Evolutionary conservation across 2,329 filamentous ascomycete genomes (phyloP).

Genomic region (Gliomastix tumulicola): DNA sequence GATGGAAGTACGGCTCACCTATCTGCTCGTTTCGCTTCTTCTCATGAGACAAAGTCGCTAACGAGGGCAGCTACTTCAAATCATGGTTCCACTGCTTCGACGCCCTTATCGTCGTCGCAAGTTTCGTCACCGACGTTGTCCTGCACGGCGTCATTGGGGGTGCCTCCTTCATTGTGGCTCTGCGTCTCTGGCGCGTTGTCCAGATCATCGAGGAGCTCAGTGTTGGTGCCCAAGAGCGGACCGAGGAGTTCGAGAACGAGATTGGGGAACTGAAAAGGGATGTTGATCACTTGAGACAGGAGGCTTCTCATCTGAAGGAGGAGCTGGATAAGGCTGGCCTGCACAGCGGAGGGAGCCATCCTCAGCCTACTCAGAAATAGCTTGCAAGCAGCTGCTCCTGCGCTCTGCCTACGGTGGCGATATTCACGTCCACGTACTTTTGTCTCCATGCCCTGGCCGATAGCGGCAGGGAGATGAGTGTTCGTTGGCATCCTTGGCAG

Average conservation of each 20-base stretch:
- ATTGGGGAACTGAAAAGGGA: neutral
- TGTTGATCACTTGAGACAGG: neutral
- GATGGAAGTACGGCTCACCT: neutral
- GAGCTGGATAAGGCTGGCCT: neutral
- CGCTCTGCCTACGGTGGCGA: too few relatives aligned
- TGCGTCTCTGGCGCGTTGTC: neutral
- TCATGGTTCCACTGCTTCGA: neutral
- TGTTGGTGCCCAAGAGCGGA: neutral
- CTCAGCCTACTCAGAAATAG: too few relatives aligned
- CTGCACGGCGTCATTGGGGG: neutral
- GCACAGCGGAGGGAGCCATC: too few relatives aligned
- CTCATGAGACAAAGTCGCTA: neutral
- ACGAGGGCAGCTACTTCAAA: neutral
- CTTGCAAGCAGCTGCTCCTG: too few relatives aligned
- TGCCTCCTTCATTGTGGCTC: neutral
- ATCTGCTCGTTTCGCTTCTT: neutral
- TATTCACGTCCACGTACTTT: too few relatives aligned
- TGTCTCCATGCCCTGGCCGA: too few relatives aligned
- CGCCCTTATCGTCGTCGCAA: neutral
- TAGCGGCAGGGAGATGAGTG: too few relatives aligned
- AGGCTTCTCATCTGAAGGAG: neutral
- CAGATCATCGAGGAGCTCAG: neutral
- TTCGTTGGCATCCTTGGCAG: too few relatives aligned
- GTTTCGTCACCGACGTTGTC: neutral
- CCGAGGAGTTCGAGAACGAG: neutral